Percentiles rank a stretch among this genome's conserved stretches.
Conservation (phyloP, 352 stramenopile species). For the Pythium sp. region DNA sequence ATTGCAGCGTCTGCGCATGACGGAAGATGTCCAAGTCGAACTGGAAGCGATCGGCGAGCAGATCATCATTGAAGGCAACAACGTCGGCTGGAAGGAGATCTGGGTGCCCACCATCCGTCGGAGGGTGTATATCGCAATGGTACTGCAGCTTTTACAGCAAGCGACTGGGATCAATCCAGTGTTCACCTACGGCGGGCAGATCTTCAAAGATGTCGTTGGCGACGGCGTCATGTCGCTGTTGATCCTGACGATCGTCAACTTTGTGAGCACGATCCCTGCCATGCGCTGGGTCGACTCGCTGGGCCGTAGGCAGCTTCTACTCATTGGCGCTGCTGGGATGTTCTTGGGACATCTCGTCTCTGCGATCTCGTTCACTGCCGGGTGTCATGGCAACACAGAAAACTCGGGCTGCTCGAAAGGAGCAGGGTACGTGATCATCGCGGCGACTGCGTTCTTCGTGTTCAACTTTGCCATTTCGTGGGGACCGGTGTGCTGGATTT, state of each 20-base stretch:
- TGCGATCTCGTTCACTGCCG: conserved; percentile 33
- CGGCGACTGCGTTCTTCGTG: conserved; percentile 34
- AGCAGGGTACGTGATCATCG: conserved; percentile 35
- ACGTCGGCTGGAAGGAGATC: conserved; percentile 30
- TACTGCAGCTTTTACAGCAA: conserved; percentile 45
- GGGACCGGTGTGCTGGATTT: conserved; percentile 58
- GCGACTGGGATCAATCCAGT: conserved; percentile 38
- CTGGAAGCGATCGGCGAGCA: conserved; percentile 49
- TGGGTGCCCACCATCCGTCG: conserved; percentile 18
- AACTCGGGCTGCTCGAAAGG: conserved; percentile 19
- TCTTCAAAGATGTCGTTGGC: conserved; percentile 37
- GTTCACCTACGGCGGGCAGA: conserved; percentile 36
- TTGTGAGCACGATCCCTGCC: conserved; percentile 35
- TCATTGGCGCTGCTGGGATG: conserved; percentile 44
- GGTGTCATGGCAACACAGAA: conserved; percentile 29
- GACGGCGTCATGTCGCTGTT: conserved; percentile 34
- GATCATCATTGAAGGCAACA: conserved; percentile 28
- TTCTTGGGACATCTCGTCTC: conserved; percentile 35
- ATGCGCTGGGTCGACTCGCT: conserved; percentile 40
- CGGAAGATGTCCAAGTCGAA: conserved; percentile 26
- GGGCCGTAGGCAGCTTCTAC: conserved; percentile 33
- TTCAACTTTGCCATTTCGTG: conserved; percentile 59
- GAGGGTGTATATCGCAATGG: conserved; percentile 33
- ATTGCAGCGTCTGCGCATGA: conserved; percentile 31
- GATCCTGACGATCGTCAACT: conserved; percentile 35